Percentiles rank a stretch among this genome's conserved stretches.
phyloP scores from a whole-genome alignment of 2,329 filamentous ascomycete genomes.

The Aspergillus glaucus region DNA sequence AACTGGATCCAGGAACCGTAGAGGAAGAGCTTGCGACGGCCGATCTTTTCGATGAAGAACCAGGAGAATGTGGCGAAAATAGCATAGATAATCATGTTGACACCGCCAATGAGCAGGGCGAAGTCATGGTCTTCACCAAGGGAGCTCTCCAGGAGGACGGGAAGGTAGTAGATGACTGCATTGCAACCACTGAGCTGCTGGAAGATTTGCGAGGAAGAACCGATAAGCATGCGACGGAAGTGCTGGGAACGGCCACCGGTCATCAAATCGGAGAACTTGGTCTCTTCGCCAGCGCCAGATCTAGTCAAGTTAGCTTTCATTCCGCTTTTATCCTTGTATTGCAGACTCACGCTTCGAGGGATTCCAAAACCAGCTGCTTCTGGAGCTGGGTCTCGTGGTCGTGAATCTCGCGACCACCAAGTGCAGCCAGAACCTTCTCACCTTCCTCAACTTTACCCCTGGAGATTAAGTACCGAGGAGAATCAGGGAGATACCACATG shows the following conservation, averaged over 20 bases:
- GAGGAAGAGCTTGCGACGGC: constrained; percentile 39
- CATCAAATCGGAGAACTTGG: constrained; percentile 37
- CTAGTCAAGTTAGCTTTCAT: constrained; percentile 35
- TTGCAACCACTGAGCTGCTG: constrained; percentile 49
- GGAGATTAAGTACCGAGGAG: constrained; percentile 41
- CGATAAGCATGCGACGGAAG: constrained; percentile 36
- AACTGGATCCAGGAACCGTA: constrained; percentile 35
- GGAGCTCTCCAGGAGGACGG: constrained; percentile 43
- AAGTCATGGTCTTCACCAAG: constrained; percentile 37
- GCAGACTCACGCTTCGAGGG: constrained; percentile 50
- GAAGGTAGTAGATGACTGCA: constrained; percentile 45
- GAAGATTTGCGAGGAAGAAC: constrained; percentile 36
- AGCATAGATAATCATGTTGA: constrained; percentile 44
- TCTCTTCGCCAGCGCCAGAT: constrained; percentile 53
- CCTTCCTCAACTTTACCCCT: constrained; percentile 43
- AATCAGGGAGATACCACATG: constrained; percentile 42
- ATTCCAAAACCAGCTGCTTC: constrained; percentile 63
- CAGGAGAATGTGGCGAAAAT: constrained; percentile 41
- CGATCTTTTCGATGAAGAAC: constrained; percentile 45
- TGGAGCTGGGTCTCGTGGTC: constrained; percentile 54
- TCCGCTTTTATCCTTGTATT: constrained; percentile 7
- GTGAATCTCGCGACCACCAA: constrained; percentile 44
- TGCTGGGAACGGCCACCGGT: constrained; percentile 35
- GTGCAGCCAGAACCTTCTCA: constrained; percentile 46
- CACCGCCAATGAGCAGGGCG: constrained; percentile 48